Percentiles rank a stretch among this genome's conserved stretches.
Evolutionary conservation across 306 rosid species (phyloP).

Genomic region (Gastrolobium villosum): DNA sequence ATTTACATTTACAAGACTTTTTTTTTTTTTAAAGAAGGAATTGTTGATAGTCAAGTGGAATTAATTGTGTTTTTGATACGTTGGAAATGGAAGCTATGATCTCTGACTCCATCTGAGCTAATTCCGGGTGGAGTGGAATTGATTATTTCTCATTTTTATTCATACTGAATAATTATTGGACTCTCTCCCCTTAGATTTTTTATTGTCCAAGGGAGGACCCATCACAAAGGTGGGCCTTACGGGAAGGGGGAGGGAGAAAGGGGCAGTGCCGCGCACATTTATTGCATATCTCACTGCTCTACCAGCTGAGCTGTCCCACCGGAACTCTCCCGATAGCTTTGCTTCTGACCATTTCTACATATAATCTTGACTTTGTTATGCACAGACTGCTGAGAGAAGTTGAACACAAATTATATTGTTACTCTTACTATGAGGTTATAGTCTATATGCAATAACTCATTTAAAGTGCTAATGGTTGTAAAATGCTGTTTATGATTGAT

Average conservation of each 20-base stretch:
- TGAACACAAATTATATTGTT: conserved; percentile 10
- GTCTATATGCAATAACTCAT: neutral
- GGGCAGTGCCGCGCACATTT: neutral
- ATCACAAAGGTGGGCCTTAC: conserved; percentile 1
- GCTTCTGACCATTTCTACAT: neutral
- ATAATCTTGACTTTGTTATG: neutral
- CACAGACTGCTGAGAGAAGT: conserved; percentile 9
- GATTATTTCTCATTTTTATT: neutral
- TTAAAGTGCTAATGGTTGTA: neutral
- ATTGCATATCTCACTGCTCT: neutral
- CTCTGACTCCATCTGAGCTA: neutral
- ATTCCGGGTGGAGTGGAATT: neutral
- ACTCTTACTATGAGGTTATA: neutral
- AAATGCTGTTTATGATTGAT: neutral
- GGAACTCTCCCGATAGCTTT: neutral
- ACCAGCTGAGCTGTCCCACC: neutral
- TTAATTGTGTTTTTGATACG: neutral
- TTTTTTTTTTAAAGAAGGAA: neutral
- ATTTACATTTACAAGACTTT: neutral
- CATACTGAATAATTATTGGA: conserved; percentile 5
- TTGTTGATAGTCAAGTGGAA: neutral
- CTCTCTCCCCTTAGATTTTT: neutral
- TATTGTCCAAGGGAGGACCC: neutral
- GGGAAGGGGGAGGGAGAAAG: neutral
- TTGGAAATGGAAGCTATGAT: conserved; percentile 3